Percentiles rank a stretch among this genome's conserved stretches.
Evolutionary conservation across 2,329 filamentous ascomycete species (phyloP).

Genomic region (Dactylonectria macrodidyma): DNA sequence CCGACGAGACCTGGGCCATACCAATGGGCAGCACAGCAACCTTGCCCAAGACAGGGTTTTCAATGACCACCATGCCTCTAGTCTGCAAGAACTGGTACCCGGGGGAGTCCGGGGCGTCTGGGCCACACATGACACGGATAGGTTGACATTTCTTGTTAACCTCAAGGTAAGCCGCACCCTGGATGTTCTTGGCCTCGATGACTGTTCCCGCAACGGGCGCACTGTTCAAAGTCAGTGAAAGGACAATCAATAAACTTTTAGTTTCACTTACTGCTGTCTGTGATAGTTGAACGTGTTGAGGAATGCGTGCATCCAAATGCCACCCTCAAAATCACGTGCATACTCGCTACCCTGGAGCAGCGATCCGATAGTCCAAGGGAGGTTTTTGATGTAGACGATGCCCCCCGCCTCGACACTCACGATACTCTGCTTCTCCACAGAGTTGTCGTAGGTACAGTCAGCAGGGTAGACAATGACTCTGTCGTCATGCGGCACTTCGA

Average conservation of each 20-base stretch:
- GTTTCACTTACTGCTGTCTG: constrained; percentile 50
- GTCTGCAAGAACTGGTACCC: constrained; percentile 60
- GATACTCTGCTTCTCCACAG: constrained; percentile 40
- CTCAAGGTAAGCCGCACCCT: constrained; percentile 56
- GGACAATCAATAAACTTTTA: too few species aligned
- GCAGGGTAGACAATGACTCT: constrained; percentile 53
- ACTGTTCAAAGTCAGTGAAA: not conserved
- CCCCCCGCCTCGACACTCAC: constrained; percentile 45
- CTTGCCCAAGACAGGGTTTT: constrained; percentile 52
- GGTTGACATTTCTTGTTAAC: constrained; percentile 43
- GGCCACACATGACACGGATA: constrained; percentile 37
- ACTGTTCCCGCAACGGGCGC: constrained; percentile 57
- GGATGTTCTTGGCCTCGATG: constrained; percentile 54
- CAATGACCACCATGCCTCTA: constrained; percentile 56
- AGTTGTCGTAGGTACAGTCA: constrained; percentile 54
- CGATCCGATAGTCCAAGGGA: constrained; percentile 55
- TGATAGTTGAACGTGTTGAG: constrained; percentile 59
- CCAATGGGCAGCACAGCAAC: constrained; percentile 61
- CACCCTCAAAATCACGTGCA: constrained; percentile 53
- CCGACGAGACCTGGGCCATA: constrained; percentile 61
- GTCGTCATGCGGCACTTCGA: constrained; percentile 48
- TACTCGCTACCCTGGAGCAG: constrained; percentile 53
- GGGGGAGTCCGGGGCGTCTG: constrained; percentile 52
- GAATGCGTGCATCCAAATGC: constrained; percentile 59
- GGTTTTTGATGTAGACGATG: constrained; percentile 53